These are phyloP conservation scores for Penicillium olsonii DNA, from an alignment of 2,329 filamentous ascomycete genomes.

Conservation along the genomic window DNA sequence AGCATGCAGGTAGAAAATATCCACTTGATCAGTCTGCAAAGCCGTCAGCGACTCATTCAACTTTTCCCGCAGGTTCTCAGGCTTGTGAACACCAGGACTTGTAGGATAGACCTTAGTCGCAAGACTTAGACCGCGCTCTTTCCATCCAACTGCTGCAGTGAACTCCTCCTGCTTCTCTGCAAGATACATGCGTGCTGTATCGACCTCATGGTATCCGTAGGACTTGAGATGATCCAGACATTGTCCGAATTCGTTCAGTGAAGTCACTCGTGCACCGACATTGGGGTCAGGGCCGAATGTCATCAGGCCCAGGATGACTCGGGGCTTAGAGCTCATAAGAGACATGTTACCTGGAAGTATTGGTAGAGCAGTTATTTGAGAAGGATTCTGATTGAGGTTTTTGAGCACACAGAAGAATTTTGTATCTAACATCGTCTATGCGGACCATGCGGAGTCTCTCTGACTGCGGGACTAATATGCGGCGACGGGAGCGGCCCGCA, in stretches of 20 bases:
- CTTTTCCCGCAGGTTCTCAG: slow-evolving; percentile 33
- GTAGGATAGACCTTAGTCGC: slow-evolving; percentile 47
- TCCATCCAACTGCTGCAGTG: slow-evolving; percentile 34
- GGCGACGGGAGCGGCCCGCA: not conserved
- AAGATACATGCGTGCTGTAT: slow-evolving; percentile 31
- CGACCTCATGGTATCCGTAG: slow-evolving; percentile 29
- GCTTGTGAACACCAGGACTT: slow-evolving; percentile 28
- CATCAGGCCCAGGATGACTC: slow-evolving; percentile 6
- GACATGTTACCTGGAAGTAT: no score
- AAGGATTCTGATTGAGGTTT: not conserved
- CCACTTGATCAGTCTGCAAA: slow-evolving; percentile 43
- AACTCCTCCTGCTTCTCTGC: slow-evolving; percentile 36
- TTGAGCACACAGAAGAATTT: not conserved
- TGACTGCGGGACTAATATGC: not conserved
- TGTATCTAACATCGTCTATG: not conserved
- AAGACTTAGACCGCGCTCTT: slow-evolving; percentile 41
- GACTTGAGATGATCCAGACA: slow-evolving; percentile 26
- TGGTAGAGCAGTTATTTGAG: no score
- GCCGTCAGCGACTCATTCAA: slow-evolving; percentile 40
- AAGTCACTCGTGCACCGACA: slow-evolving; percentile 1
- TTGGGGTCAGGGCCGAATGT: slow-evolving; percentile 4
- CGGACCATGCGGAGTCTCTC: not conserved
- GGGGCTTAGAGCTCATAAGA: not conserved
- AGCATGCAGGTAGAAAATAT: slow-evolving; percentile 39
- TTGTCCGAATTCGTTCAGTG: not conserved